Evolutionary conservation across 139 green algal genomes (phyloP).

Genomic region (Penium margaritaceum): DNA sequence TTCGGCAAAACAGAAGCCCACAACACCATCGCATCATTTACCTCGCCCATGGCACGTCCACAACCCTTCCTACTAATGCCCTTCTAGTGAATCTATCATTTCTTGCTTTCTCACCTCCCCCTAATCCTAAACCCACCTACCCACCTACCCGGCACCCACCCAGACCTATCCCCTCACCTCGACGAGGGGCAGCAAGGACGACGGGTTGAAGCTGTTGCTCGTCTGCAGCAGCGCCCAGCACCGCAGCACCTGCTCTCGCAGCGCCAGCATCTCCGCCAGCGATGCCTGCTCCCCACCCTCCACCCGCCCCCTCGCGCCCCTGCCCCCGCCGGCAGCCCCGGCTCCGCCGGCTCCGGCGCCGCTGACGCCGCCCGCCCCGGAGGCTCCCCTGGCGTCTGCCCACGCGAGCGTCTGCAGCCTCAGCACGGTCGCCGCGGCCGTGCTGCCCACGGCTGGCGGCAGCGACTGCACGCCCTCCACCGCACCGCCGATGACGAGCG

Average conservation of each 20-base stretch:
- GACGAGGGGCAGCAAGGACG: neutral
- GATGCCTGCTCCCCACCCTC: neutral
- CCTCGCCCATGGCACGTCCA: too few species aligned
- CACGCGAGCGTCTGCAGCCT: too few species aligned
- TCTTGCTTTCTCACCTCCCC: too few species aligned
- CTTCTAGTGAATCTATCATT: too few species aligned
- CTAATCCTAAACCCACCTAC: too few species aligned
- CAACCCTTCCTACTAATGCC: too few species aligned
- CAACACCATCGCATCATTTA: too few species aligned
- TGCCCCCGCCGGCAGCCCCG: neutral
- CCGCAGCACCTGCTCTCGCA: neutral
- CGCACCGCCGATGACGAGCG: neutral
- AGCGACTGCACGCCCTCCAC: neutral
- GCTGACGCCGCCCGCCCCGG: neutral
- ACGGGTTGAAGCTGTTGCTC: neutral
- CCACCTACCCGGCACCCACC: neutral
- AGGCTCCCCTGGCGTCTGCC: too few species aligned
- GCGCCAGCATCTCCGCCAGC: neutral
- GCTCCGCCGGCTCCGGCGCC: conserved; percentile 3
- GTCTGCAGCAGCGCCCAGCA: neutral
- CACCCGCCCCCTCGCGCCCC: neutral
- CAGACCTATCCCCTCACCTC: neutral
- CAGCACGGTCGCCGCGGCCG: too few species aligned
- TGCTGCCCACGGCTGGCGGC: neutral
- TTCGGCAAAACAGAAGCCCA: neutral